Base-by-base conservation (phyloP, 1,284 basidiomycete genomes). In the Xerocomus amazonicus region DNA sequence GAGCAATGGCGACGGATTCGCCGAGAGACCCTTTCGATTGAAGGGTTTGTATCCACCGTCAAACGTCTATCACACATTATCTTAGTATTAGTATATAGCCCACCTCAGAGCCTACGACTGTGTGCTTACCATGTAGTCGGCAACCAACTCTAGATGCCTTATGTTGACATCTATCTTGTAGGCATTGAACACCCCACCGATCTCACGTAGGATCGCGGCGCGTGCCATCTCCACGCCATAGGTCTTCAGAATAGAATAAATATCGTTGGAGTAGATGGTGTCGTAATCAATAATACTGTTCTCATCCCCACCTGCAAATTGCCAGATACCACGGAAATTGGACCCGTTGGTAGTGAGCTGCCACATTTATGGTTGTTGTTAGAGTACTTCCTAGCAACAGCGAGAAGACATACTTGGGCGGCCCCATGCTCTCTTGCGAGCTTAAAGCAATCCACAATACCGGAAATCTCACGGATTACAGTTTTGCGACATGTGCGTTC, bases 141-240 rank as follows among this genome's bases (percentile, higher is more conserved):
- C 97, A 66, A 99, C 97, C 54, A 99, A 79, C 64, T 95, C 94
- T 48, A 99, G 76, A 76, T 99, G 97, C 49, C 97, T 84, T 60
- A 83, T 84, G 70, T 98, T 88, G 48, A 99, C 97, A 53, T 90
- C 91, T 65, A 99, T 99, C 66, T 90, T 96, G 74, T 99, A 99
- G 4, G 90, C 93, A n/a, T 83, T 86, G 71, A 99, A 99, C 47
- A 99, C 93, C 34, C 82, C 84, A 40, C 86, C 80, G 73, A 99
- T 91, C 70, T 99, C 96, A 51, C 79, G 77, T 49, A 97, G 73
- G 62, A 99, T 92, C n/a, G 92, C 86, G 27, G 87, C 85, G 37
- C 97, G 86, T 23, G 96, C 97, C 71, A 97, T 96, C 73, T 99
- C 97, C 28, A 99, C 96, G 49, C 97, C 97, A 65, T 98, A 99